Evolutionary conservation across 805 yeast species (phyloP).

Genomic region (Ogataea corticis): DNA sequence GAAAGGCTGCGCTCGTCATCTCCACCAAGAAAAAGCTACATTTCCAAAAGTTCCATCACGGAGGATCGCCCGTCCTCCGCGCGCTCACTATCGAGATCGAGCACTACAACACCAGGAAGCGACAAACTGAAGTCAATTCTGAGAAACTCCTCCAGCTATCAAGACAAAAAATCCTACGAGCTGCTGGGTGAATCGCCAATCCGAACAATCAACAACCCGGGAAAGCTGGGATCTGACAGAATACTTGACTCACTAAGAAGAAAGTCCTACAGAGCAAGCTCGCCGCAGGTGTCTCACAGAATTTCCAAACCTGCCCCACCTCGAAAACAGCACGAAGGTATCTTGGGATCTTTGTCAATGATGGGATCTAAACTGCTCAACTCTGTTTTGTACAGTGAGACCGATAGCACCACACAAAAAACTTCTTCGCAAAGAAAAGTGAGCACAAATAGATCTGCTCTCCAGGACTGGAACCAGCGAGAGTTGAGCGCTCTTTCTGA

Average conservation of each 20-base stretch:
- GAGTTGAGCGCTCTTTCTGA: constrained; percentile 2
- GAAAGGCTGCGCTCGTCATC: constrained; percentile 10
- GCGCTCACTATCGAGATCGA: constrained; percentile 2
- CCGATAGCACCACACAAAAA: constrained; percentile 1
- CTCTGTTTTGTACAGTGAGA: constrained; percentile 32
- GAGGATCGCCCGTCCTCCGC: constrained; percentile 2
- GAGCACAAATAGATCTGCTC: background rate
- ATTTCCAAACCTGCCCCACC: constrained; percentile 7
- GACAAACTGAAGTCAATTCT: constrained; percentile 18
- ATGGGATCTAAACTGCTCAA: constrained; percentile 30
- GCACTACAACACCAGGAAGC: background rate
- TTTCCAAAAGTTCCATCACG: background rate
- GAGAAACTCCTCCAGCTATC: constrained; percentile 7
- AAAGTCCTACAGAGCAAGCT: constrained; percentile 10
- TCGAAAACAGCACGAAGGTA: constrained; percentile 16
- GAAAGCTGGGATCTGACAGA: constrained; percentile 19
- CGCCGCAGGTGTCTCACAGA: background rate
- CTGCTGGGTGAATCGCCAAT: constrained; percentile 33
- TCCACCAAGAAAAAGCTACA: background rate
- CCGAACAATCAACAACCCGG: constrained; percentile 16
- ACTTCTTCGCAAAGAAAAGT: background rate
- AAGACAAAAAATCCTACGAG: constrained; percentile 25
- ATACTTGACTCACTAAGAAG: constrained; percentile 20
- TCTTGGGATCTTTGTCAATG: constrained; percentile 29
- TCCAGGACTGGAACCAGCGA: constrained; percentile 3